Evolutionary conservation across 345 rosid species (phyloP), one percentile per base, ranked within the genome.

Genomic region (Ailanthus altissimus): DNA sequence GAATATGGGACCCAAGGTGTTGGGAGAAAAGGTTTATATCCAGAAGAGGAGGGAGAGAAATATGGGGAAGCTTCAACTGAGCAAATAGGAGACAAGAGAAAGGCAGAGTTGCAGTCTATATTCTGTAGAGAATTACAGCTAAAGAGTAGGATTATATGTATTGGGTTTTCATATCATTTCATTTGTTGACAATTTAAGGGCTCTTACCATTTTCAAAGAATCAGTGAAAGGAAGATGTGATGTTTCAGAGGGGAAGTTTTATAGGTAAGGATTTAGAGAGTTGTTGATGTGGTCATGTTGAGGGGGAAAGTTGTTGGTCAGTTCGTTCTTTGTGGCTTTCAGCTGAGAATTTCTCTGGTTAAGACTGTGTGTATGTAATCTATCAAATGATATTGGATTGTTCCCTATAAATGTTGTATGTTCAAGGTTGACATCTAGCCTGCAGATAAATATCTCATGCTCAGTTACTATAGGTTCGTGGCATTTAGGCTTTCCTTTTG

Each of bases 101-200:
- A 50, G 75, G 67, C 42, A 51, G 16, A 0, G 67, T 26, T 49
- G 73, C 49, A 5, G n/a, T 69, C 26, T 68, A 43, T 36, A 47
- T 59, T 68, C 58, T 47, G 60, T 36, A 59, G 50, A 32, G 50
- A 47, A 58, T 8, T 47, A 14, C 25, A 25, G 54, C 12, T 11
- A 7, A 28, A 0, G 40, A 36, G 49, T 57, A 8, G 38, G 57
- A 57, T 76, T 67, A 26, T 36, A 58, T 47, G 18, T 57, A 2
- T 63, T 13, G 3, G 59, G 59, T 58, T 23, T 60, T 28, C 38
- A 32, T 46, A 58, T 14, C 5, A 43, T 49, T 5, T 71, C 9
- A 72, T 28, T 42, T 38, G 45, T 42, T 72, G 75, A 26, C 43
- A 59, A 73, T 57, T 26, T 64, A 21, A 47, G 21, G 51, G 38